A percentile compares a stretch with the other conserved stretches of the same genome.
These are phyloP conservation scores for Scutellaria barbata DNA, from an alignment of 257 asterid genomes.

Conservation along the genomic window DNA sequence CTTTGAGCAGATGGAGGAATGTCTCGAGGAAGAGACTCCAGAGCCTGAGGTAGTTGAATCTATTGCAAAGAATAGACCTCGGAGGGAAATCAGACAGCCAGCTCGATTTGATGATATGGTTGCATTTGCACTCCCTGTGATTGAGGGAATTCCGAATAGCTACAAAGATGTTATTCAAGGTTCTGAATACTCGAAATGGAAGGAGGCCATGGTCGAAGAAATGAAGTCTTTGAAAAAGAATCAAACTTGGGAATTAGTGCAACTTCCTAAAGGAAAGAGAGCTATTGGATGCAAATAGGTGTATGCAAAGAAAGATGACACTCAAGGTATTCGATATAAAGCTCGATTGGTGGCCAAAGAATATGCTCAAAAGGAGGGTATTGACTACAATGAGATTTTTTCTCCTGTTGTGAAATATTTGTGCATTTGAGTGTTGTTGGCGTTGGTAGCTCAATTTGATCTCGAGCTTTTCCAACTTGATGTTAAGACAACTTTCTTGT, in stretches of 20 bases:
- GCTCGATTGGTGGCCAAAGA: constrained; percentile 1
- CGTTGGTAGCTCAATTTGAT: neutral
- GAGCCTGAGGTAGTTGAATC: neutral
- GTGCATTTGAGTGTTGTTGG: neutral
- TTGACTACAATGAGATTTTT: neutral
- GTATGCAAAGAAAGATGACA: neutral
- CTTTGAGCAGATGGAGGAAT: too few species aligned
- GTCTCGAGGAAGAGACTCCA: too few species aligned
- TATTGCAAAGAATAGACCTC: neutral
- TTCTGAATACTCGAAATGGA: neutral
- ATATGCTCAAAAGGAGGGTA: constrained; percentile 2
- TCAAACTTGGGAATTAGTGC: neutral
- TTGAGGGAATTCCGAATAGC: neutral
- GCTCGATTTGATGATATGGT: neutral
- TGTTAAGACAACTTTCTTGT: neutral
- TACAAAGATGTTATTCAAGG: neutral
- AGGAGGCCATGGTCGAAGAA: neutral
- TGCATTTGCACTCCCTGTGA: neutral
- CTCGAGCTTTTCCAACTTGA: neutral
- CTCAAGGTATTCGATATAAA: neutral
- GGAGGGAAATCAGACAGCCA: neutral
- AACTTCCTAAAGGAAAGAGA: too few species aligned
- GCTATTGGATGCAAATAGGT: too few species aligned
- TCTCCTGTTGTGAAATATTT: neutral
- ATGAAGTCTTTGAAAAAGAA: neutral